Percentiles rank a stretch among this genome's conserved stretches.
Conservation (phyloP, 495 filamentous ascomycete species). For the Lasiosphaeris hirsuta region DNA sequence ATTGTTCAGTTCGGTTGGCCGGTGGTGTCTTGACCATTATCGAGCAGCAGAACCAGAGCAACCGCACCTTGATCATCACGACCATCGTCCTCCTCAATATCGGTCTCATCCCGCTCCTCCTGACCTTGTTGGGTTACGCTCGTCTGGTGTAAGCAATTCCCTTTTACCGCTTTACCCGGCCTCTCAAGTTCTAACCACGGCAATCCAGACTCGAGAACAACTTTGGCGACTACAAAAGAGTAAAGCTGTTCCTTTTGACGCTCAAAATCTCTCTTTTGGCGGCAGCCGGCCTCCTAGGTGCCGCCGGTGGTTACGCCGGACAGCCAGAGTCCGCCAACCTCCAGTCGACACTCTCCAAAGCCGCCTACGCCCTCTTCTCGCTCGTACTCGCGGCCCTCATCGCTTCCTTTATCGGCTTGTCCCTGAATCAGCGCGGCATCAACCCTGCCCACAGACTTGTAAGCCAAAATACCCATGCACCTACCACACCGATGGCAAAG, state of each 20-base stretch:
- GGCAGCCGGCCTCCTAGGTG: not conserved
- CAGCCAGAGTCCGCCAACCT: not conserved
- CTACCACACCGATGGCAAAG: not conserved
- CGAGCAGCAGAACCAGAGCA: not conserved
- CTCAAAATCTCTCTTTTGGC: not conserved
- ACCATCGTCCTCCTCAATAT: constrained; percentile 3
- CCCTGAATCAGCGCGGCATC: not conserved
- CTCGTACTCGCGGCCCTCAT: not conserved
- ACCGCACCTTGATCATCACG: not conserved
- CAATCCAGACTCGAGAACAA: not conserved
- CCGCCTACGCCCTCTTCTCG: not conserved
- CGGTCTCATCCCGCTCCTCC: constrained; percentile 2
- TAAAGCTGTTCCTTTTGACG: not conserved
- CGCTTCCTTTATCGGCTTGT: not conserved
- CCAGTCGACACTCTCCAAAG: not conserved
- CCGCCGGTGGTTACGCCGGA: not conserved
- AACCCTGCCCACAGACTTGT: not conserved
- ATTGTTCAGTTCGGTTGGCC: not conserved
- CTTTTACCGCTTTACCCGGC: not conserved
- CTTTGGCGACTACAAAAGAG: not conserved
- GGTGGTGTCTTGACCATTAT: not conserved
- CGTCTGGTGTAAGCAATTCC: not conserved
- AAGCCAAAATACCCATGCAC: too few species aligned
- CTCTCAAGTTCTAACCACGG: not conserved
- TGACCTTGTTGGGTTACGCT: not conserved